Evolutionary conservation across 495 filamentous ascomycete species (phyloP).

Genomic region (Gamarada debralockiae): DNA sequence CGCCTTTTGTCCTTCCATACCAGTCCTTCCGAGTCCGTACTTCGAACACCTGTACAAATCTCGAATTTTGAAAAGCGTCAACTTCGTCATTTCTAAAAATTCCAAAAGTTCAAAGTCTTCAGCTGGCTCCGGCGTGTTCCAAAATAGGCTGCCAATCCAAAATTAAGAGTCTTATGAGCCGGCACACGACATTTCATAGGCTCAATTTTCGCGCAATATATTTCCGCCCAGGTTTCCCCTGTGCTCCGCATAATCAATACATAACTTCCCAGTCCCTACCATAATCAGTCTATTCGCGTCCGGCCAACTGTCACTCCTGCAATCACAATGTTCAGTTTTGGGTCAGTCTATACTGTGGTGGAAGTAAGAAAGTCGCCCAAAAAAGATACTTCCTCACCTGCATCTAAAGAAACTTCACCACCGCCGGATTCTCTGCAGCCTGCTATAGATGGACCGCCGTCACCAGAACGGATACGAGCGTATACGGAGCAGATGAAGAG

Average conservation of each 20-base stretch:
- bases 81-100: not conserved
- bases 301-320: constrained; percentile 2
- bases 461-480: constrained; percentile 48
- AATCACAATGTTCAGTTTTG: constrained; percentile 20
- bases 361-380: constrained; percentile 12
- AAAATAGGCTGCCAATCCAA: constrained; percentile 9
- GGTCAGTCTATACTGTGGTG: not conserved
- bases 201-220: constrained; percentile 18
- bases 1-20: not conserved
- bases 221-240: constrained; percentile 16
- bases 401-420: constrained; percentile 2
- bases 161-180: constrained; percentile 13
- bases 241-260: constrained; percentile 7
- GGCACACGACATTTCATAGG: constrained; percentile 18
- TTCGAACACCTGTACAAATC: not conserved
- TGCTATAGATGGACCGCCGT: constrained; percentile 48
- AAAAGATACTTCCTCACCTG: not conserved
- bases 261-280: constrained; percentile 15
- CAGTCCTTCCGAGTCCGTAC: not conserved
- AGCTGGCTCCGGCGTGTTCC: not conserved
- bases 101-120: not conserved
- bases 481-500: constrained; percentile 47
- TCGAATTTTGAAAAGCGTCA: not conserved
- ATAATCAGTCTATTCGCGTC: constrained; percentile 6
- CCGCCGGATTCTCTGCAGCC: constrained; percentile 34